These are phyloP conservation scores for Stephania japonica DNA, from an alignment of 164 flowering plant genomes.

Conservation along the genomic window DNA sequence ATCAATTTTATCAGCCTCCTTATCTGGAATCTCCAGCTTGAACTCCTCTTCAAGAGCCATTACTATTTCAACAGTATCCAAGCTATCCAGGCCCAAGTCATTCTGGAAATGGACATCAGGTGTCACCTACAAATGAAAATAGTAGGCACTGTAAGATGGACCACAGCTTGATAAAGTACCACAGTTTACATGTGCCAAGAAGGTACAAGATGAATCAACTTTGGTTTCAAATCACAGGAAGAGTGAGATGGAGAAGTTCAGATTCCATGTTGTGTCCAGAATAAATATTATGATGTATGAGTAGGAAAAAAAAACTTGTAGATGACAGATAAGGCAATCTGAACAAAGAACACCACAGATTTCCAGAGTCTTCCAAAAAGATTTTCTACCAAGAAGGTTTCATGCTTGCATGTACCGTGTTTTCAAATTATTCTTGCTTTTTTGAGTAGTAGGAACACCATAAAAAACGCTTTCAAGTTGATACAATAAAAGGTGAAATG, in stretches of 20 bases:
- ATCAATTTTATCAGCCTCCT: constrained; percentile 84
- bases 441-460: background rate
- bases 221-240: background rate
- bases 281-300: background rate
- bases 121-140: constrained; percentile 47
- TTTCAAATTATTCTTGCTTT: background rate
- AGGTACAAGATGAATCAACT: background rate
- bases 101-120: constrained; percentile 76
- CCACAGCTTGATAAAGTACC: background rate
- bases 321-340: background rate
- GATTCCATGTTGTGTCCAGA: background rate
- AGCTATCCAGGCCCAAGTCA: constrained; percentile 88
- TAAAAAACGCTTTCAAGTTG: background rate
- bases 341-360: background rate
- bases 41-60: constrained; percentile 94
- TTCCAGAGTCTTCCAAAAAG: background rate
- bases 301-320: background rate
- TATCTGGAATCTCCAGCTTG: constrained; percentile 87
- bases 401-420: background rate
- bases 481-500: background rate
- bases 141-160: background rate
- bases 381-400: background rate
- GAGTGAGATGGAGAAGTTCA: background rate
- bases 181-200: background rate
- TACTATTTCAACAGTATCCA: constrained; percentile 87